phyloP scores from a whole-genome alignment of 164 flowering plant species.

The Umbellularia californica region DNA sequence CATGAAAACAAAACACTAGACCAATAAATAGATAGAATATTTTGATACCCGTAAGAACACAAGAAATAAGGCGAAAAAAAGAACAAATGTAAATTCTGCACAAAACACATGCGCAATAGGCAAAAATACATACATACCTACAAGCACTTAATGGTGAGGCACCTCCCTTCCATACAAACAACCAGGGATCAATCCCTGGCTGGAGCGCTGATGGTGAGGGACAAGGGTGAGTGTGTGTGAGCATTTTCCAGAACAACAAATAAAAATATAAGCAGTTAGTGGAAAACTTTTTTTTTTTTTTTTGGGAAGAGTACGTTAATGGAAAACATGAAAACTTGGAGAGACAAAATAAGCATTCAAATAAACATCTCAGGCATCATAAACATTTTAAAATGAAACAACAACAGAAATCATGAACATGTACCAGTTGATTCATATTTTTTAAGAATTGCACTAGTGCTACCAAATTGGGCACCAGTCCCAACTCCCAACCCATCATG shows the following conservation, averaged over 20 bases:
- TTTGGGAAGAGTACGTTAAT: not conserved
- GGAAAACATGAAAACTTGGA: not conserved
- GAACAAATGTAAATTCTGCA: not conserved
- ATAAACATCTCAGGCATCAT: not conserved
- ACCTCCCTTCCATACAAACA: too few species aligned
- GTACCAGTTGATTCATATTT: not conserved
- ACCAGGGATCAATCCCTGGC: too few species aligned
- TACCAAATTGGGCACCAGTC: not conserved
- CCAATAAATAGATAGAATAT: not conserved
- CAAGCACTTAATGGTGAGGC: too few species aligned
- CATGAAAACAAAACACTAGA: too few species aligned
- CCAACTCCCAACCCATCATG: not conserved
- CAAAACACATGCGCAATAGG: too few species aligned
- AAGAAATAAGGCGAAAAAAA: too few species aligned
- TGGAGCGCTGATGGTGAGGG: too few species aligned
- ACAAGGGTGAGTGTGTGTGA: too few species aligned
- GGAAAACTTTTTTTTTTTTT: too few species aligned
- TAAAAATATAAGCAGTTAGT: too few species aligned
- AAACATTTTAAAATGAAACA: not conserved
- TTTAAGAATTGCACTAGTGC: not conserved
- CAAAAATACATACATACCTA: not conserved
- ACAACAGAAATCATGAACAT: not conserved
- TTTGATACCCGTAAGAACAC: too few species aligned
- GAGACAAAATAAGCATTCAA: not conserved
- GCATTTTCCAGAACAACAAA: too few species aligned